Base-by-base conservation (phyloP, 2,329 filamentous ascomycete genomes). In the Raffaelea albimanens region DNA sequence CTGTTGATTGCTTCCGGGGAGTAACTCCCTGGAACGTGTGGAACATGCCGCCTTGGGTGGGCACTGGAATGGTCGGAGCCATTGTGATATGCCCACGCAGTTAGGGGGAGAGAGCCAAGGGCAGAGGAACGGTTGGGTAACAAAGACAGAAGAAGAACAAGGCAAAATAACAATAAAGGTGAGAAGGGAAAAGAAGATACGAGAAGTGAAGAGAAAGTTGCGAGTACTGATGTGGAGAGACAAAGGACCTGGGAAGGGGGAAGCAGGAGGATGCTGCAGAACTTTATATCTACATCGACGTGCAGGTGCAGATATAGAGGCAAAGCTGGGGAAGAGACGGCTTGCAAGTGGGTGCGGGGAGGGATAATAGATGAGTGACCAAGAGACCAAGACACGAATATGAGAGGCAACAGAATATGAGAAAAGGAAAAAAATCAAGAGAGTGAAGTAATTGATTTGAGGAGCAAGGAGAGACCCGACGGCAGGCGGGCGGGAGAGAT, bases 11-110 rank as follows among this genome's bases (percentile, higher is more conserved):
- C 55, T 75, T 76, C 49, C 71, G 63, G 40, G 72, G 71, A 45
- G 71, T 73, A 20, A 76, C 70, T 42, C 72, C 72, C 62, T 75
- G 72, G 55, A 76, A 75, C 53, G 66, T 73, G 54, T 73, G 70
- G 56, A 73, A 73, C 70, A 73, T 73, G 55, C 70, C 70, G 57
- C 68, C 71, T 58, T 72, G 69, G 22, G 69, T 66, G 50, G 71
- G 65, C 57, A 71, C 64, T 16, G 70, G 63, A 54, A 70, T 69
- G 46, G 69, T 65, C 39, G 71, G 72, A 22, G 68, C 66, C 67
- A 70, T 52, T 40, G 59, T 54, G 52, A 51, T 47, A 29, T 29
- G 25, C 13, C 25, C 25, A 29, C n/a, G n/a, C n/a, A n/a, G n/a
- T n/a, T n/a, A 55, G 52, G 22, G 53, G 52, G 31, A n/a, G 13